These are phyloP conservation scores for Bocquillonia castaneifolia DNA, from an alignment of 441 rosid genomes.

Conservation along the genomic window DNA sequence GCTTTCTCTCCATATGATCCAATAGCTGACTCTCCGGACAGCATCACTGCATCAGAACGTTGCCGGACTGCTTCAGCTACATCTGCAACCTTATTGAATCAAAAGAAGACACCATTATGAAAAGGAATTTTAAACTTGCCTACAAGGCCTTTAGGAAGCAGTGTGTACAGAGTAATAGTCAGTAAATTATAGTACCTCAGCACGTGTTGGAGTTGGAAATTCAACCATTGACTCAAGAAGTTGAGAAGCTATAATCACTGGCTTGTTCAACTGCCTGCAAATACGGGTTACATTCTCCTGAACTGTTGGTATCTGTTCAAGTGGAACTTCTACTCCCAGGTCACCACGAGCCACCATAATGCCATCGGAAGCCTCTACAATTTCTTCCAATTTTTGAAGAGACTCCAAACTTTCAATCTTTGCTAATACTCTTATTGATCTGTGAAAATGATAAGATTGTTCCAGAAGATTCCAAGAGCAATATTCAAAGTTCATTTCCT, in stretches of 20 bases:
- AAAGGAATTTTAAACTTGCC: neutral
- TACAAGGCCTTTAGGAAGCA: neutral
- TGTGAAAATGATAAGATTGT: slow-evolving; percentile 23
- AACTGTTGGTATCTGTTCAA: slow-evolving; percentile 67
- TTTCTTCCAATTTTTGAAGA: slow-evolving; percentile 54
- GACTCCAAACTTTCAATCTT: slow-evolving; percentile 72
- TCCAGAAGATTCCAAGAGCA: neutral
- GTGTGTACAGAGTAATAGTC: neutral
- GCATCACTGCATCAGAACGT: slow-evolving; percentile 65
- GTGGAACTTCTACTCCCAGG: slow-evolving; percentile 70
- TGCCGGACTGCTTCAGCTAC: slow-evolving; percentile 75
- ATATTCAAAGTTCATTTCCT: neutral
- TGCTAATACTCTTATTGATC: slow-evolving; percentile 55
- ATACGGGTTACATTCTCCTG: slow-evolving; percentile 47
- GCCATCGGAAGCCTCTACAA: slow-evolving; percentile 66
- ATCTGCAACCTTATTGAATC: slow-evolving; percentile 55
- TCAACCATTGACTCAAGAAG: slow-evolving; percentile 77
- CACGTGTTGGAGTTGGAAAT: slow-evolving; percentile 75
- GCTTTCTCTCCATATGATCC: slow-evolving; percentile 62
- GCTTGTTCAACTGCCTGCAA: slow-evolving; percentile 65
- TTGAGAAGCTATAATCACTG: slow-evolving; percentile 72
- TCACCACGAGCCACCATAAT: slow-evolving; percentile 78
- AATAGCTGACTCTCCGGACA: slow-evolving; percentile 74
- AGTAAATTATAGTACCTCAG: slow-evolving; percentile 42
- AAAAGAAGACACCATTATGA: slow-evolving; percentile 12